Conservation (phyloP, 1,284 basidiomycete species). For the Earliella scabrosa region DNA sequence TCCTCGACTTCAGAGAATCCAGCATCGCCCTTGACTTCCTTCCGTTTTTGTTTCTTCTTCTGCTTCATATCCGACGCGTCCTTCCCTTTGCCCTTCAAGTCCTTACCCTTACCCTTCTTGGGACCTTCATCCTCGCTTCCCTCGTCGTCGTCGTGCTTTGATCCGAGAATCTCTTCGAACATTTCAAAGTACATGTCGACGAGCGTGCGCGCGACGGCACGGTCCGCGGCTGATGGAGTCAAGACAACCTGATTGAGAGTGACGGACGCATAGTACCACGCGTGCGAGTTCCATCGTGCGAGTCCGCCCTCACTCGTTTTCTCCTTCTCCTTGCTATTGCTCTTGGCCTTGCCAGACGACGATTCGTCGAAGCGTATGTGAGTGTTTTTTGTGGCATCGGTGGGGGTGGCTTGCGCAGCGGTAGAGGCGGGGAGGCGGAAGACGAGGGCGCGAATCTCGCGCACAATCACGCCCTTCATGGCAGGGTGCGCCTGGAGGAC, state of each 20-base stretch:
- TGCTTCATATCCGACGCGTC: conserved; percentile 24
- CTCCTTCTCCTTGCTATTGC: conserved; percentile 30
- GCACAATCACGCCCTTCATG: conserved; percentile 92
- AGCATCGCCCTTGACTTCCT: conserved; percentile 56
- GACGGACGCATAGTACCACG: conserved; percentile 88
- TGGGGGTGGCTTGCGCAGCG: conserved; percentile 36
- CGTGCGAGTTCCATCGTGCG: conserved; percentile 39
- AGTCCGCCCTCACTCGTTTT: conserved; percentile 19
- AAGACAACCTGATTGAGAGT: conserved; percentile 95
- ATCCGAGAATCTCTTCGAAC: conserved; percentile 86
- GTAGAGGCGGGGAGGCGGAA: conserved; percentile 59
- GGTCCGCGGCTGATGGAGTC: conserved; percentile 63
- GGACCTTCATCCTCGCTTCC: conserved; percentile 39
- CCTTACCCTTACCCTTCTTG: conserved; percentile 28
- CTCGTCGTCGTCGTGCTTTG: conserved; percentile 35
- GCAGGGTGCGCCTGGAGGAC: conserved; percentile 90
- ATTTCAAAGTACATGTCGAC: conserved; percentile 96
- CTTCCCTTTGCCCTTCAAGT: conserved; percentile 41
- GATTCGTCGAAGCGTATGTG: conserved; percentile 29
- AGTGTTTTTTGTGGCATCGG: conserved; percentile 2
- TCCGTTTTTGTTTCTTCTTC: conserved; percentile 42
- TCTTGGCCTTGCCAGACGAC: conserved; percentile 27
- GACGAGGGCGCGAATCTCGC: conserved; percentile 85
- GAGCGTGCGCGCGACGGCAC: conserved; percentile 81
- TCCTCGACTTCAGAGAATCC: conserved; percentile 81